Conservation (phyloP, 805 yeast genomes). For the Teunomyces panamensis region DNA sequence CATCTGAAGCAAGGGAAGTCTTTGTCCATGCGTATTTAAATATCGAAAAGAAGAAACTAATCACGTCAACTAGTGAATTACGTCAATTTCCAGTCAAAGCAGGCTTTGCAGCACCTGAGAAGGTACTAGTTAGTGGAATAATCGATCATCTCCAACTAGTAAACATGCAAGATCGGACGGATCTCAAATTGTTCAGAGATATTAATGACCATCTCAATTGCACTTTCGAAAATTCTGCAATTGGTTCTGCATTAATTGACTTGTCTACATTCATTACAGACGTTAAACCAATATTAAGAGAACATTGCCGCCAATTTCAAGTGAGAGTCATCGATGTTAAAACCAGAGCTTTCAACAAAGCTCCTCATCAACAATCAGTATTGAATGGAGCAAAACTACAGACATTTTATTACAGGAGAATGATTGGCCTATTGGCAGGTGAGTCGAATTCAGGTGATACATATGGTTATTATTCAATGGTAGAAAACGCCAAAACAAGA, state of each 20-base stretch:
- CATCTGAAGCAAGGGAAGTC: slow-evolving; percentile 62
- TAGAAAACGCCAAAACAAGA: slow-evolving; percentile 47
- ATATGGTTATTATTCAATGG: slow-evolving; percentile 40
- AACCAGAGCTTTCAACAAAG: slow-evolving; percentile 44
- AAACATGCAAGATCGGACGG: slow-evolving; percentile 11
- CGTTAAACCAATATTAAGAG: slow-evolving; percentile 11
- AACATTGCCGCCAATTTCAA: slow-evolving; percentile 11
- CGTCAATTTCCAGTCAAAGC: not conserved
- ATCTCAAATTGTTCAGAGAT: slow-evolving; percentile 21
- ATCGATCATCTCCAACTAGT: slow-evolving; percentile 47
- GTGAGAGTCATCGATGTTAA: slow-evolving; percentile 50
- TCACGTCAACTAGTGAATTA: slow-evolving; percentile 4
- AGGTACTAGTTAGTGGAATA: slow-evolving; percentile 58
- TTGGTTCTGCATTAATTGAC: slow-evolving; percentile 25
- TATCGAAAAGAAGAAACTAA: slow-evolving; percentile 17
- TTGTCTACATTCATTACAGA: slow-evolving; percentile 19
- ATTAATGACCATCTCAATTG: slow-evolving; percentile 17
- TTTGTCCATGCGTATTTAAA: slow-evolving; percentile 53
- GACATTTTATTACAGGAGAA: slow-evolving; percentile 54
- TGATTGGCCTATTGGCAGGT: slow-evolving; percentile 39
- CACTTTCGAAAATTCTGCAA: slow-evolving; percentile 8
- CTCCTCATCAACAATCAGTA: slow-evolving; percentile 53
- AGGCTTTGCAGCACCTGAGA: not conserved
- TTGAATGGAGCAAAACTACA: slow-evolving; percentile 53
- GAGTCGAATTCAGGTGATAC: slow-evolving; percentile 13